Base-by-base conservation (phyloP, 2,329 filamentous ascomycete genomes). In the Monilinia laxa region DNA sequence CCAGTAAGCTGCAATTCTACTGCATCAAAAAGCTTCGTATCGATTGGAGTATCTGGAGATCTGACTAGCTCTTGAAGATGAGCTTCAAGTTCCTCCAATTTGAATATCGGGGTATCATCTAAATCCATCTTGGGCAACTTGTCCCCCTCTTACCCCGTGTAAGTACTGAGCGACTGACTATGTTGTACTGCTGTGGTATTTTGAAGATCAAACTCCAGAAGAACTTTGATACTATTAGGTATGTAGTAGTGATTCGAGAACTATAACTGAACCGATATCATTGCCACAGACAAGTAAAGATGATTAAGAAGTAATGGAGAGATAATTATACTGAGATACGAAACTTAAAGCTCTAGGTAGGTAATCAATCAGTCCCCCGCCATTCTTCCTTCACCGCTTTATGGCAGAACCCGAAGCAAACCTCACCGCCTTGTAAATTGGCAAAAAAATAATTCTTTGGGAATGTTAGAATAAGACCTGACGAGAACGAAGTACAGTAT, bases 1-100 rank as follows among this genome's bases (percentile, higher is more conserved):
- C 84, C 82, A 53, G 80, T 87, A 20, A 88, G 78, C 72, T 87
- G 85, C 4, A 87, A 80, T 71, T 85, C 82, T 55, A 88, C 81
- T 72, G 85, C 78, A 72, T 88, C 86, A 67, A 88, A 83, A 2
- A 88, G 78, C 70, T 82, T 82, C 14, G 77, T 76, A 68, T 83
- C 76, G 47, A 85, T 77, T 0, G 78, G 74, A 1, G 80, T 74
- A 0, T 77, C 76, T 23, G 81, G 77, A 68, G 82, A 79, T 35
- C 76, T 73, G 23, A 80, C 69, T n/a, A 88, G 77, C 38, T 81
- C 76, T 62, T 82, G 79, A 20, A 89, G 78, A 73, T 88, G 86
- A 28, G 74, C 75, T 59, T 83, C 79, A 28, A 89, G 80, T 70
- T 85, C 84, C 28, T 82, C 79, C 23, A 87, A 77, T 11, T 84